Evolutionary conservation across 2,329 filamentous ascomycete genomes (phyloP).

Genomic region (Ceratocystis cubensis): DNA sequence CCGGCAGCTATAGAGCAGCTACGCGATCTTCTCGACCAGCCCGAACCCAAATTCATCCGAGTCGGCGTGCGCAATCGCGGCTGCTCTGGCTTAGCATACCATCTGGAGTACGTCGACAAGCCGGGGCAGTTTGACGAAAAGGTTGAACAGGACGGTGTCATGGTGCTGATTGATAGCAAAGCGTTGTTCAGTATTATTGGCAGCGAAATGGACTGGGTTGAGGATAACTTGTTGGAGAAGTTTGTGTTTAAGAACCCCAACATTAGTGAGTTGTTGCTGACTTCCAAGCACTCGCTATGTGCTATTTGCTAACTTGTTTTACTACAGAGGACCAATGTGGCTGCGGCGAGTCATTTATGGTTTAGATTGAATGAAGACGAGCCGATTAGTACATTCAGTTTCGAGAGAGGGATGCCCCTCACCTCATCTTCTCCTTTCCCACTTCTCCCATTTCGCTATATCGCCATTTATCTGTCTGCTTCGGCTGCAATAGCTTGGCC

Average conservation of each 20-base stretch:
- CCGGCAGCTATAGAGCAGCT: constrained; percentile 69
- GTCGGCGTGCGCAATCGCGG: constrained; percentile 89
- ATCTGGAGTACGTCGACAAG: constrained; percentile 91
- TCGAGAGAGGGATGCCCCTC: too few species aligned
- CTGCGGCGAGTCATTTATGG: constrained; percentile 93
- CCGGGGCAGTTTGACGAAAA: constrained; percentile 77
- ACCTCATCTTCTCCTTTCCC: too few species aligned
- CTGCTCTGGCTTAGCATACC: constrained; percentile 85
- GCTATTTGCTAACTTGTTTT: constrained; percentile 26
- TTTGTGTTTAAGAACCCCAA: constrained; percentile 97
- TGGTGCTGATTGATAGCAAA: constrained; percentile 92
- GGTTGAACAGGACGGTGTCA: constrained; percentile 91
- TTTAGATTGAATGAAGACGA: constrained; percentile 30
- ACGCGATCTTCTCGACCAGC: constrained; percentile 62
- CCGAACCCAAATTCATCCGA: constrained; percentile 83
- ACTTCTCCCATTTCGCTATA: too few species aligned
- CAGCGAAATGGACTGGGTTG: constrained; percentile 97
- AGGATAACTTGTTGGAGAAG: constrained; percentile 82
- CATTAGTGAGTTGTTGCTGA: constrained; percentile 60
- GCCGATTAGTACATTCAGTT: too few species aligned
- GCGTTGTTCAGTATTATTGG: constrained; percentile 96
- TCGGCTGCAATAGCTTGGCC: not conserved
- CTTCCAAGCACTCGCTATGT: too few species aligned
- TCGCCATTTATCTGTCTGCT: not conserved
- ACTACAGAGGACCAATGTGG: constrained; percentile 79